Conservation (phyloP, 1,139 yeast species). For the Trichomonascaceae sp. region DNA sequence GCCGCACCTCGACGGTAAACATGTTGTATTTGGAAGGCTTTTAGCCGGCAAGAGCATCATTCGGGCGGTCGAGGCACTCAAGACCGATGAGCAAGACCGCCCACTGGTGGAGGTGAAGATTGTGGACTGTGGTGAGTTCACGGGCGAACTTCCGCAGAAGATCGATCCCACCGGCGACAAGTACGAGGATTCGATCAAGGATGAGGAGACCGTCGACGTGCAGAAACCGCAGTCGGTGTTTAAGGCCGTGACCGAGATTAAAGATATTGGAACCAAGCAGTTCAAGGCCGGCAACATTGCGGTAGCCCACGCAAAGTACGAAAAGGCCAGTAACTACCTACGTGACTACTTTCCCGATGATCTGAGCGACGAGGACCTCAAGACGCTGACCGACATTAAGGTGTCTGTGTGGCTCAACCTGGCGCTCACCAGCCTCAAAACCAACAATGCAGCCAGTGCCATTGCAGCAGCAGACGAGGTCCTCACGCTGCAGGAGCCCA, state of each 20-base stretch:
- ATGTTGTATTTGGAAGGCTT: conserved; percentile 91
- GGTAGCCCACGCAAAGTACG: conserved; percentile 50
- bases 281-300: conserved; percentile 52
- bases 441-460: conserved; percentile 42
- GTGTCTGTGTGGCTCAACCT: conserved; percentile 56
- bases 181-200: conserved; percentile 65
- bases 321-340: conserved; percentile 54
- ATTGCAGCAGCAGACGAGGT: conserved; percentile 54
- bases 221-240: conserved; percentile 51
- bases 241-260: conserved; percentile 51
- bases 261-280: conserved; percentile 62
- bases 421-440: conserved; percentile 61
- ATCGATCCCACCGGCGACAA: conserved; percentile 77
- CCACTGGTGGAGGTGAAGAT: conserved; percentile 56
- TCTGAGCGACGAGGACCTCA: conserved; percentile 32
- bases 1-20: conserved; percentile 84
- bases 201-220: conserved; percentile 52
- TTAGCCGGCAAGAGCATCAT: conserved; percentile 72
- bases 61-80: conserved; percentile 55
- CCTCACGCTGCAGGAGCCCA: conserved; percentile 45
- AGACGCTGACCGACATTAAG: conserved; percentile 35
- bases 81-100: conserved; percentile 50
- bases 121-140: conserved; percentile 57
- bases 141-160: conserved; percentile 25
- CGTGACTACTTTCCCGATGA: conserved; percentile 55